These are phyloP conservation scores for Penstemon eatonii DNA, from an alignment of 257 asterid genomes.

Conservation along the genomic window DNA sequence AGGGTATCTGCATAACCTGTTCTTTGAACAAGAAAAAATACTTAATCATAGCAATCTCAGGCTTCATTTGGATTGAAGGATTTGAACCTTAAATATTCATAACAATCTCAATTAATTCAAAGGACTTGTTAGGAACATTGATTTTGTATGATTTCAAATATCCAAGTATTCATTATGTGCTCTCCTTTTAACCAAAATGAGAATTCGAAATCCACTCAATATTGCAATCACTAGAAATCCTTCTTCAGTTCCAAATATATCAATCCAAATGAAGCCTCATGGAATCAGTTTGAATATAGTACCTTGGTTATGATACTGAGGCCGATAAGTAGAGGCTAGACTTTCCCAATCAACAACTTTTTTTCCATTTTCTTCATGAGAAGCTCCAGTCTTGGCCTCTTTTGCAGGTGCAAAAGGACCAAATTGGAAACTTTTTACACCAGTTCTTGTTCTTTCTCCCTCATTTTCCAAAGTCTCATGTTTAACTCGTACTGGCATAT, in stretches of 20 bases:
- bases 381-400: constrained; percentile 46
- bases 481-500: constrained; percentile 42
- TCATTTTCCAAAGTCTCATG: constrained; percentile 52
- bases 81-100: no score
- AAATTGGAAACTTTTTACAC: constrained; percentile 56
- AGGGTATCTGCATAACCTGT: not conserved
- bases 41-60: not conserved
- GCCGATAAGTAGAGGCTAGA: constrained; percentile 69
- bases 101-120: no score
- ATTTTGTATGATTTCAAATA: no score
- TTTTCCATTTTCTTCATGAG: constrained; percentile 45
- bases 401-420: constrained; percentile 96
- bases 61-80: no score
- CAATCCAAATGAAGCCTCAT: not conserved
- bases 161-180: no score
- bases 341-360: constrained; percentile 66
- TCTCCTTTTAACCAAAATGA: no score
- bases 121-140: no score
- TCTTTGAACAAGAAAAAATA: not conserved
- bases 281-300: constrained; percentile 4
- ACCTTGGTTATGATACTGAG: constrained; percentile 96
- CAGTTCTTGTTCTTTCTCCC: constrained; percentile 38
- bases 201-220: no score
- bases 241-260: no score
- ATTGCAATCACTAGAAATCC: no score